Base-by-base conservation (phyloP, 106 monocot species). In the Acorus gramineus region DNA sequence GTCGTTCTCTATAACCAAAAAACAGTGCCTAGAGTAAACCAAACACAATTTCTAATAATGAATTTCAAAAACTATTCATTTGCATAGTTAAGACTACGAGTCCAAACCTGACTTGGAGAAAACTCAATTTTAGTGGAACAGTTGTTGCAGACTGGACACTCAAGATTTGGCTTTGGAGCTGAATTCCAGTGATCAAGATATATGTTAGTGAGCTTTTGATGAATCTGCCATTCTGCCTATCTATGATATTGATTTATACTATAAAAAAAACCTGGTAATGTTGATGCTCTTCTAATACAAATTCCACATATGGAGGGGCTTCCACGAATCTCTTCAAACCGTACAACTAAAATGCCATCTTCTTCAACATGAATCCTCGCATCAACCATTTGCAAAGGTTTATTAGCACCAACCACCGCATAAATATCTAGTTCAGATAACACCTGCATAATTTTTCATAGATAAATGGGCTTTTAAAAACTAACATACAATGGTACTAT, bases 351-450 rank as follows among this genome's bases (percentile, higher is more conserved):
- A 42, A 49, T 13, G 4, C 78, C 86, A 81, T 77, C 53, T 14
- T 69, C 67, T 42, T 48, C 65, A 4, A 80, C 82, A 46, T 58
- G 66, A 50, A 80, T 79, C 61, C 80, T 82, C 46, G 85, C 53
- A 76, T 85, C 87, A 70, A 77, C 61, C 28, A 93, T 8, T 70
- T 82, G 82, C 14, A 93, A 61, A 47, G 92, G 80, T 54, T 75
- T 82, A 71, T 87, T 87, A 65, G 84, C 82, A 73, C 85, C 87
- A 56, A 85, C 92, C 49, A 87, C 57, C 43, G 71, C 77, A 71
- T 76, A 93, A 56, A 93, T 82, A 63, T 93, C 92, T 8, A 93
- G 61, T 50, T 82, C 84, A 43, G 84, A 79, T 43, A 87, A 54
- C 45, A 91, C 76, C 86, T 91, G 83, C 57, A 77, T 28, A 1